Evolutionary conservation across 768 basidiomycete species (phyloP), one percentile per base, ranked within the genome.

Genomic region (Exidia glandulosa): DNA sequence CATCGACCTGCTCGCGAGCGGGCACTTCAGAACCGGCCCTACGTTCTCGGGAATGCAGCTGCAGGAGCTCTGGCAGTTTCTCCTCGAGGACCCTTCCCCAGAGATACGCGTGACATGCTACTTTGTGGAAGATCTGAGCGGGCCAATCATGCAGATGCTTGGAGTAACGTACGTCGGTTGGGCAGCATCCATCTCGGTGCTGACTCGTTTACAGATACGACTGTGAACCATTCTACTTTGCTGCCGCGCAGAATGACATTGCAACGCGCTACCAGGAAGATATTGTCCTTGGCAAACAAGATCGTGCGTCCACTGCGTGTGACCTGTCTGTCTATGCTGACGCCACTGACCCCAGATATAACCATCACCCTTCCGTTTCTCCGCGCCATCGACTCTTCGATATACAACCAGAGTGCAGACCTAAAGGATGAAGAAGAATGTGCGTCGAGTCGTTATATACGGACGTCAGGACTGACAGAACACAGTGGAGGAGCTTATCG

Each of bases 151-250:
- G 45, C 77, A 80, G 64, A 82, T 83, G 75, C 69, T 84, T 5
- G 83, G 84, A 10, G 73, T 78, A 37, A 81, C 67, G 84, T 83
- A 62, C 3, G 68, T 66, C 19, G 14, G 16, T 6, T 31, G 23
- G 12, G 23, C 9, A 14, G 32, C 41, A 25, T 23, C 54, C 2
- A 50, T 25, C 14, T 27, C 56, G 30, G 27, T 23, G 31, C 56
- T 60, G 37, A 61, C n/a, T 32, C 41, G 60, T 36, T 33, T 10
- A 16, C 31, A 78, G 83, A 66, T 82, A 80, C 59, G 72, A 73
- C 47, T 73, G 85, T 60, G 84, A 85, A 62, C 84, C 84, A 0
- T 84, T 85, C 67, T 85, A 81, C 65, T 85, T 84, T 66, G 81
- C 82, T 0, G 84, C 82, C 1, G 80, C 82, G 2, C 66, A 82